A percentile compares a stretch with the other conserved stretches of the same genome.
Conservation (phyloP, 2,329 filamentous ascomycete species). For the Parascedosporium putredinis region DNA sequence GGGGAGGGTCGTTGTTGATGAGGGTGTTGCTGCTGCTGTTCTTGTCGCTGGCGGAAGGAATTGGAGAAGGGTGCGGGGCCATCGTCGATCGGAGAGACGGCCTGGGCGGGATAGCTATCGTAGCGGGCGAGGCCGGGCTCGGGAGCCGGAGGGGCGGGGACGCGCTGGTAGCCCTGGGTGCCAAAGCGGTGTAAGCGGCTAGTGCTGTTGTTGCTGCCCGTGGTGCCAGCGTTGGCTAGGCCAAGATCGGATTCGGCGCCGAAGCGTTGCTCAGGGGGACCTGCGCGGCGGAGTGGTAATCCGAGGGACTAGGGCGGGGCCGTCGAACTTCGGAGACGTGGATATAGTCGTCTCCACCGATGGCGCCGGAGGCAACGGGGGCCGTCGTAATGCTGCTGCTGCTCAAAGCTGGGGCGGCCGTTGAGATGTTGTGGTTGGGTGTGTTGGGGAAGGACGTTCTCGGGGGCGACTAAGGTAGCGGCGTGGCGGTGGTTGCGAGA, state of each 20-base stretch:
- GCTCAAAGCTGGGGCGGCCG: not conserved
- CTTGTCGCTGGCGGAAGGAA: not conserved
- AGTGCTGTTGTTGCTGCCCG: too few relatives aligned
- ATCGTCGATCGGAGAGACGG: not conserved
- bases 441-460: slow-evolving; percentile 27
- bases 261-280: not conserved
- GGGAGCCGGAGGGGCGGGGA: too few relatives aligned
- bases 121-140: too few relatives aligned
- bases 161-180: not conserved
- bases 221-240: not conserved
- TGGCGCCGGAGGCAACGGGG: too few relatives aligned
- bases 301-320: not conserved
- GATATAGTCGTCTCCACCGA: slow-evolving; percentile 1
- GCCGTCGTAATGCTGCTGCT: not conserved
- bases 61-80: not conserved
- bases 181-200: not conserved
- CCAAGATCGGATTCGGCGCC: not conserved
- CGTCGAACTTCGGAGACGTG: not conserved
- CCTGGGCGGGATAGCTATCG: too few relatives aligned
- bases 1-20: not conserved
- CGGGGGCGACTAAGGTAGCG: slow-evolving; percentile 15
- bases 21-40: too few relatives aligned
- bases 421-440: slow-evolving; percentile 29
- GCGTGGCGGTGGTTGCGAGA: slow-evolving; percentile 15
- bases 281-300: not conserved